phyloP scores from a whole-genome alignment of 306 rosid genomes.

The Lathyrus tuberosus region DNA sequence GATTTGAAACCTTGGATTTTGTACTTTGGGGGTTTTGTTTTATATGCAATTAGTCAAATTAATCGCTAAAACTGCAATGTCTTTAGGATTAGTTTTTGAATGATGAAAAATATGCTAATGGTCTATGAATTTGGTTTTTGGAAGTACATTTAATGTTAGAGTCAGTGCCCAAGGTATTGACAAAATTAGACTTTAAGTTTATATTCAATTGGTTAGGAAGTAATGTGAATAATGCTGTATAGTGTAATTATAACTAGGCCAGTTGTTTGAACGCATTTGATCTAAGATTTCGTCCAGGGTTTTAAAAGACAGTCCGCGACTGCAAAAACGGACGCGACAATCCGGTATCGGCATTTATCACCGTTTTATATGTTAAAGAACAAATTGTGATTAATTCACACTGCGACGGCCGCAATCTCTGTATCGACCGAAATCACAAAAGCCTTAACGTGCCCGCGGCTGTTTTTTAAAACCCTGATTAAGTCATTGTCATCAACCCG shows the following conservation, averaged over 20 bases:
- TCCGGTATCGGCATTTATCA: too few species aligned
- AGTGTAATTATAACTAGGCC: not conserved
- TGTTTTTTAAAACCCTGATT: not conserved
- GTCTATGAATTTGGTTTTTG: not conserved
- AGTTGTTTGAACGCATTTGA: too few species aligned
- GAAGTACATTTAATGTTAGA: not conserved
- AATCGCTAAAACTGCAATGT: not conserved
- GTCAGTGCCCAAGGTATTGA: not conserved
- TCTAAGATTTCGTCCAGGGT: too few species aligned
- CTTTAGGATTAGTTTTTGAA: not conserved
- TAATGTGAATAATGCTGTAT: not conserved
- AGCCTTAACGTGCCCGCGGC: too few species aligned
- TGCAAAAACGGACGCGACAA: too few species aligned
- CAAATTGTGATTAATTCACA: too few species aligned
- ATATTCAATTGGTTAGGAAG: not conserved
- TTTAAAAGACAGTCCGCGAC: too few species aligned
- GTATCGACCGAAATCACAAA: too few species aligned
- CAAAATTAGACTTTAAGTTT: not conserved
- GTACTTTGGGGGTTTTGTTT: constrained; percentile 4
- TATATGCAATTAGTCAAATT: not conserved
- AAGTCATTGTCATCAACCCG: not conserved
- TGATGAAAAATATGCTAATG: not conserved
- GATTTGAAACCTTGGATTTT: constrained; percentile 22
- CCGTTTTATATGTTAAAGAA: too few species aligned
- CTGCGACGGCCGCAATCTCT: too few species aligned